Base-by-base conservation (phyloP, 2,329 filamentous ascomycete genomes). In the Atkinsonella texensis region DNA sequence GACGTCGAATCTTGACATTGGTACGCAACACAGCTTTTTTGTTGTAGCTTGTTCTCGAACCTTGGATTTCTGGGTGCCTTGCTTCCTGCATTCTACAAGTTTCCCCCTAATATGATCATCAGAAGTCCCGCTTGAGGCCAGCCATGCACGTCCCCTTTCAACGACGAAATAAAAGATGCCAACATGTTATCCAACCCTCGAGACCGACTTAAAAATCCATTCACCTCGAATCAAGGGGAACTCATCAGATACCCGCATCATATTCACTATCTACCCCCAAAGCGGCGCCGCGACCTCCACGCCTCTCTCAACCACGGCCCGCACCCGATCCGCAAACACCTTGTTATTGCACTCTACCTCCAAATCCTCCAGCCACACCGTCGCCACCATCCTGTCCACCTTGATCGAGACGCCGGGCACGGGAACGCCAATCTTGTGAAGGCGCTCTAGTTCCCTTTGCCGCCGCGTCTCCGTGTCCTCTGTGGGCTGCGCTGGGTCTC, bases 361-460 rank as follows among this genome's bases (percentile, higher is more conserved):
- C 44, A 97, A 69, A 58, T 87, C 82, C 74, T 97, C 93, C 40
- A 98, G 72, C 90, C 91, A 97, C 7, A 98, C 84, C 55, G 81
- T 86, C 7, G 91, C 93, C 50, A 85, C 75, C 69, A 89, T 84
- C 70, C 88, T 93, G 61, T 97, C 91, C 4, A 96, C 85, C 60
- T 79, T 83, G 68, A 98, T 89, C 55, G 85, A 80, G 15, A 98
- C 75, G 0, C 91, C 93, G 0, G 93, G 93, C 0, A 96, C 89
- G 0, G 91, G 89, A 33, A 97, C 91, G 2, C 91, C 91, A 20
- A 94, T 72, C 55, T 80, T 82, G 62, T 94, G 87, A 46, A 96
- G 73, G 13, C 91, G 75, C 54, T 86, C 82, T 15, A 95, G 73
- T 67, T 95, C 90, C 56, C 75, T 76, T 61, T 79, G 74, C 62